Evolutionary conservation across 495 filamentous ascomycete genomes (phyloP), one percentile per base, ranked within the genome.

Genomic region (Xeromyces bisporus): DNA sequence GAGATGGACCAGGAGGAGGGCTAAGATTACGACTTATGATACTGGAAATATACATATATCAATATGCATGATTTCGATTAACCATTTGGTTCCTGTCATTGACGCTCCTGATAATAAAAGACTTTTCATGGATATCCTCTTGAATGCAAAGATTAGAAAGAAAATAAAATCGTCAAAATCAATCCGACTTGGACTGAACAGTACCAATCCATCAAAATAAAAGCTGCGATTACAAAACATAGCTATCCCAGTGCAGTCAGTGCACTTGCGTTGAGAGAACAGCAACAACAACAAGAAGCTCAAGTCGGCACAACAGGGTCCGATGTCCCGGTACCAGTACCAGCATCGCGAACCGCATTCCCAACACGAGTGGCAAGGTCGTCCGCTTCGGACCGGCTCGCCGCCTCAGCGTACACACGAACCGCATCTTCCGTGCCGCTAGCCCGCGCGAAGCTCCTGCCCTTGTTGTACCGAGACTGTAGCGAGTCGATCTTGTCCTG

Each of bases 341-440:
- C 55, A 12, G 57, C 59, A 32, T 62, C 58, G 31, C 55, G 48
- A 3, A 92, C 77, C 31, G 89, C 70, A 27, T 69, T 67, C 3
- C 80, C 74, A 18, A 93, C 80, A 39, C 82, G 74, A 29, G 73
- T 75, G 23, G 84, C 84, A 25, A 93, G 66, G 47, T 91, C 83
- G 44, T 89, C 82, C 0, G 81, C 79, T 46, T 92, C 81, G 2
- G 71, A 72, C 32, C 75, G 71, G 36, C 76, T 85, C 5, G 79
- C 83, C 10, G 89, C 89, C 55, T 97, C 89, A n/a, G 86, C 85
- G 53, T 97, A 97, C 14, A 97, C 86, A 40, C 89, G 66, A 35
- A 93, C 84, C 1, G 84, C 89, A 56, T 97, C 89, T 55, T 97
- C 89, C 1, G 89, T 97, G 21, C 89, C 89, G 38, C 77, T 85